Base-by-base conservation (phyloP, 371 early-diverging fungal genomes). In the Apophysomyces elegans region DNA sequence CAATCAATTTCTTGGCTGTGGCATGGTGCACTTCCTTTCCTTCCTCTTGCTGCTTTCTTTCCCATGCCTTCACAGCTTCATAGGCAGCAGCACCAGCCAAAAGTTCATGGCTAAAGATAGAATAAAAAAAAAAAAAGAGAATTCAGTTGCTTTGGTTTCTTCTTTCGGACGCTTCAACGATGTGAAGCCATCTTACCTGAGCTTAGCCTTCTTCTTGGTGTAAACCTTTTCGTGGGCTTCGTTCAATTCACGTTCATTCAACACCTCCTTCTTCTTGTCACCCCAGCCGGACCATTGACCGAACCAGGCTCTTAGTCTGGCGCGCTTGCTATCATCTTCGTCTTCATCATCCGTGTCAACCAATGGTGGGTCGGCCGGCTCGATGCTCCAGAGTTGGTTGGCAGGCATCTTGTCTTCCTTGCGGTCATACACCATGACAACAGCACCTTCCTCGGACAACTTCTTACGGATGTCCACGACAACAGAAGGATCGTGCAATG, bases 51-150 rank as follows among this genome's bases (percentile, higher is more conserved):
- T 74, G 72, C 44, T 74, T 71, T 37, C 72, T 68, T 58, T 83
- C 85, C 68, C 72, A 72, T 8, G 73, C 35, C 62, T 71, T 83
- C 57, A 81, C 77, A 54, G 85, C 85, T 58, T 81, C 82, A 56
- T 75, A 85, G 36, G 80, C 83, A 47, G 79, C 85, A 38, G 85
- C 85, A 50, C 81, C 85, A 56, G 80, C 85, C 62, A 85, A 72
- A 18, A 85, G 62, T 45, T 85, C 83, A 60, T 81, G 82, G 63
- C 71, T 74, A 43, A 14, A 18, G 7, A 35, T 6, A 37, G 16
- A 46, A 47, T 6, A 37, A 18, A 46, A 47, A 7, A 26, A 26
- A 26, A 2, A 14, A 41, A 36, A 12, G 9, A 36, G 54, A 44
- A 14, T 9, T 18, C 12, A 56, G 4, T 16, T 5, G n/a, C 26